Evolutionary conservation across 2,329 filamentous ascomycete genomes (phyloP).

Genomic region (Fusarium sp.): DNA sequence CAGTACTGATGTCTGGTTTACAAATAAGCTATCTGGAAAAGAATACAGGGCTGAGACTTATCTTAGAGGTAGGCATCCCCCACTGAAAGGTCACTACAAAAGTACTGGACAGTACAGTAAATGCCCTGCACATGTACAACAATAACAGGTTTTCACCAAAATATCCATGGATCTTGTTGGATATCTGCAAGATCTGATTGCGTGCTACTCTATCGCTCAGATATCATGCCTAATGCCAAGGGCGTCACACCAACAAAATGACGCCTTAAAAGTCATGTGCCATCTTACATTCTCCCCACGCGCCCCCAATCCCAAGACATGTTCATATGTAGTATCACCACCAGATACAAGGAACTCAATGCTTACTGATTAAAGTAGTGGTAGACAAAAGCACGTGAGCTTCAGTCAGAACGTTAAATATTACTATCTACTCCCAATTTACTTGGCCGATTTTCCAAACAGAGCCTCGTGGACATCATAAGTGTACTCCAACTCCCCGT

Average conservation of each 20-base stretch:
- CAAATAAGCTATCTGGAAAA: not conserved
- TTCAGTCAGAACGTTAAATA: not conserved
- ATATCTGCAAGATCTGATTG: conserved; percentile 29
- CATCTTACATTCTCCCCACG: conserved; percentile 30
- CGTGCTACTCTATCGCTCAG: conserved; percentile 27
- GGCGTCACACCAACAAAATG: conserved; percentile 21
- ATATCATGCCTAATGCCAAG: conserved; percentile 5
- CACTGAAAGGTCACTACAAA: conserved; percentile 2
- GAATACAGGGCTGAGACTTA: not conserved
- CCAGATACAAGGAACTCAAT: not conserved
- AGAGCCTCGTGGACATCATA: conserved; percentile 73
- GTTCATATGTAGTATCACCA: conserved; percentile 20
- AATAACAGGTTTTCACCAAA: conserved; percentile 14
- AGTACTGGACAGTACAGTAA: not conserved
- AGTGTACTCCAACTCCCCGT: conserved; percentile 71
- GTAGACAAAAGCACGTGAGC: conserved; percentile 11
- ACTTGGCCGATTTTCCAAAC: conserved; percentile 62
- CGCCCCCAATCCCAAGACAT: conserved; percentile 24
- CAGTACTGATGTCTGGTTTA: not conserved
- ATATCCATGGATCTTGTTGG: not conserved
- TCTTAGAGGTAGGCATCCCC: not conserved
- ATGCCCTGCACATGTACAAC: not conserved
- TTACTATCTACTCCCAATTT: conserved; percentile 26
- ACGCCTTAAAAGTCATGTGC: conserved; percentile 42
- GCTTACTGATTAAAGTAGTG: not conserved